phyloP scores from a whole-genome alignment of 148 eudicot species.

The Rheum nobile region DNA sequence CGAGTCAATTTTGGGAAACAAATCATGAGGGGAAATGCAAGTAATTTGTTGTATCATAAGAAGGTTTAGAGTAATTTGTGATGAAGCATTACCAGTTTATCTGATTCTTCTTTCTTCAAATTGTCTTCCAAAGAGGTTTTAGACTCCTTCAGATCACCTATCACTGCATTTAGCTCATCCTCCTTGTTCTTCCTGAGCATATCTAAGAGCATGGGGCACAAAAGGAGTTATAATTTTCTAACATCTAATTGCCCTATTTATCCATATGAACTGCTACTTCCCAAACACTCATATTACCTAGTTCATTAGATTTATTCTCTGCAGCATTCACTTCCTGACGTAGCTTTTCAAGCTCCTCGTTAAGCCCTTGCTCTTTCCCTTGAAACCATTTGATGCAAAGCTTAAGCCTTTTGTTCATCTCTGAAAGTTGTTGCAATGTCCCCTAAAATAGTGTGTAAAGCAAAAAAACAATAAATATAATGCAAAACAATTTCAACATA shows the following conservation, averaged over 20 bases:
- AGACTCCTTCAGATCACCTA: slow-evolving; percentile 25
- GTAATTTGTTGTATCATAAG: neutral
- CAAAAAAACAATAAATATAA: neutral
- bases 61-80: neutral
- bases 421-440: slow-evolving; percentile 46
- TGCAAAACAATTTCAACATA: neutral
- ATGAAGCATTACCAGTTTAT: slow-evolving; percentile 38
- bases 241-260: neutral
- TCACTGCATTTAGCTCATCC: slow-evolving; percentile 33
- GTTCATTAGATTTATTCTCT: slow-evolving; percentile 33
- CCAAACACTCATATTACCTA: slow-evolving; percentile 21
- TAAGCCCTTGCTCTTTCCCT: slow-evolving; percentile 34
- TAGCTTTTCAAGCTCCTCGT: slow-evolving; percentile 41
- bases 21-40: neutral
- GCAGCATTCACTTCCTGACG: slow-evolving; percentile 22
- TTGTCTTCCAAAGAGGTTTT: slow-evolving; percentile 31
- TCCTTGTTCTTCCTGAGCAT: slow-evolving; percentile 34
- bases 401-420: slow-evolving; percentile 36
- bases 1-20: slow-evolving; percentile 5
- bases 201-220: slow-evolving; percentile 20
- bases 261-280: neutral
- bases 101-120: slow-evolving; percentile 35
- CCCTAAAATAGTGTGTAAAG: slow-evolving; percentile 25
- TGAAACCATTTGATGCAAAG: slow-evolving; percentile 62
- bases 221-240: neutral